Evolutionary conservation across 148 eudicot species (phyloP).

Genomic region (Rheum nobile): DNA sequence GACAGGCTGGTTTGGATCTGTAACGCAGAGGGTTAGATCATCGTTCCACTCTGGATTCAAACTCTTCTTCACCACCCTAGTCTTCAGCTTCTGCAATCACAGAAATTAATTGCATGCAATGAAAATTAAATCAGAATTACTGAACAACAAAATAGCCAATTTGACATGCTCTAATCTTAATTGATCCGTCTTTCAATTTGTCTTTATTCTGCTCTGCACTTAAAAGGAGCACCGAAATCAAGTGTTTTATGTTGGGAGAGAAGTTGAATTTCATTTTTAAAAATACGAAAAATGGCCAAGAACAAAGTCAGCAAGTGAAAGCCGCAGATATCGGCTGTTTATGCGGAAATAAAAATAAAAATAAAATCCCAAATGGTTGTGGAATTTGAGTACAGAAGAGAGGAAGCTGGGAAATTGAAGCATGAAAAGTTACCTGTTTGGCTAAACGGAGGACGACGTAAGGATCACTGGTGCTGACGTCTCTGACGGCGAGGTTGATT

Average conservation of each 20-base stretch:
- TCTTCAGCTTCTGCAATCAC: conserved; percentile 25
- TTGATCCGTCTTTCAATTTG: too few species aligned
- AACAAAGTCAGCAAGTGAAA: neutral
- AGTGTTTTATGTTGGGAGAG: too few species aligned
- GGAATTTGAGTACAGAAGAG: too few species aligned
- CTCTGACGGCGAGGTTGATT: conserved; percentile 12
- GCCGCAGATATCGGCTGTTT: neutral
- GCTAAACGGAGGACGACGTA: conserved; percentile 11
- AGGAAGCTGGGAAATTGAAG: neutral
- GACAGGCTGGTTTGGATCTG: conserved; percentile 16
- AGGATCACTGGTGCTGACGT: conserved; percentile 10
- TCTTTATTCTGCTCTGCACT: too few species aligned
- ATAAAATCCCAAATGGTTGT: too few species aligned
- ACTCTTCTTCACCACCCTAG: conserved; percentile 22
- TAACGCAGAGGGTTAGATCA: conserved; percentile 26
- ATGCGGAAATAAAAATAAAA: neutral
- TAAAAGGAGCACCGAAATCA: too few species aligned
- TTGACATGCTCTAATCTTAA: neutral
- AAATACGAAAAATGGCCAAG: neutral
- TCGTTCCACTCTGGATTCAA: conserved; percentile 31
- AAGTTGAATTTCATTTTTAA: neutral
- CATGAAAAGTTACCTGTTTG: neutral
- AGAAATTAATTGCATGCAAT: neutral
- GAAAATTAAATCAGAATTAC: neutral
- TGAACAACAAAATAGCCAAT: neutral